Conservation (phyloP, 2,329 filamentous ascomycete genomes). For the Ophiostoma fasciatum region DNA sequence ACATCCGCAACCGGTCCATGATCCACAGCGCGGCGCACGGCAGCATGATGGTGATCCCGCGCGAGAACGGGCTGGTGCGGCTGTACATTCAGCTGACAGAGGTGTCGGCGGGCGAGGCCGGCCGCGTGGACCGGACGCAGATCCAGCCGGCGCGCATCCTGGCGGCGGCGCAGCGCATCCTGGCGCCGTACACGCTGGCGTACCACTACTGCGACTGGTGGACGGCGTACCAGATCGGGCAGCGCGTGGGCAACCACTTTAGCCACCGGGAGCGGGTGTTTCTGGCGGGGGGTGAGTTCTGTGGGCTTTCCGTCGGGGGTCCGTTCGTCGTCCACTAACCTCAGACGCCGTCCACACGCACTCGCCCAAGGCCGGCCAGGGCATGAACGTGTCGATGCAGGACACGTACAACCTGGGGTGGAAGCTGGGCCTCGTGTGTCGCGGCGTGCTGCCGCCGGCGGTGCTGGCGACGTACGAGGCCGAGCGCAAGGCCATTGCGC, state of each 20-base stretch:
- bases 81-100: constrained; percentile 16
- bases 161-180: constrained; percentile 45
- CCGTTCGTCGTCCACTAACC: neutral
- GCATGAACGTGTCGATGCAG: constrained; percentile 48
- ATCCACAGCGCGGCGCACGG: constrained; percentile 16
- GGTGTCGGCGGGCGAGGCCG: constrained; percentile 13
- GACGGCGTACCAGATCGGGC: constrained; percentile 44
- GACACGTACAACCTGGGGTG: constrained; percentile 33
- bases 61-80: constrained; percentile 38
- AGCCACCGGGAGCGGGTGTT: constrained; percentile 38
- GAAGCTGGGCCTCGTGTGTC: constrained; percentile 26
- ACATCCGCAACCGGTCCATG: constrained; percentile 29
- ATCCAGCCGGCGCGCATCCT: constrained; percentile 52
- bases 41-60: constrained; percentile 18
- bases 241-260: constrained; percentile 35
- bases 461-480: constrained; percentile 27
- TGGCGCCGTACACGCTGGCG: constrained; percentile 50
- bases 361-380: constrained; percentile 39
- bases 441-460: constrained; percentile 17
- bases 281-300: constrained; percentile 28
- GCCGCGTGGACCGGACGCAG: constrained; percentile 40
- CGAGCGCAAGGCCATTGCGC: constrained; percentile 38
- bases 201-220: constrained; percentile 37
- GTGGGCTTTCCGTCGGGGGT: too few species aligned
- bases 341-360: constrained; percentile 32